Base-by-base conservation (phyloP, 306 rosid species). In the Vachellia pachyceras region DNA sequence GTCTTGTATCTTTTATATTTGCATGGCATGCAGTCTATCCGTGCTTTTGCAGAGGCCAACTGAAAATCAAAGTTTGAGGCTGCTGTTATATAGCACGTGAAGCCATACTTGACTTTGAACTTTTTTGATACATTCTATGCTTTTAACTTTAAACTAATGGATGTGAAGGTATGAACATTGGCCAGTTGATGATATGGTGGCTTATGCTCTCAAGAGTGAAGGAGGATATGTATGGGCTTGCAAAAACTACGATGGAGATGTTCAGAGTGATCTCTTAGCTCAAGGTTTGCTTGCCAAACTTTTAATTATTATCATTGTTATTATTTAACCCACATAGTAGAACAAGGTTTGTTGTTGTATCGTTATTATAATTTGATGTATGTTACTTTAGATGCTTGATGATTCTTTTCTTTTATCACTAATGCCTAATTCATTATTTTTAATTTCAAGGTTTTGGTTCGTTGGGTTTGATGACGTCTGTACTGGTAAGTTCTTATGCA, bases 391-490 rank as follows among this genome's bases (percentile, higher is more conserved):
- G 68, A 77, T 77, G 35, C 49, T 45, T n/a, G 5, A 61, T 13
- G 15, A 41, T 50, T 7, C 45, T 15, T 12, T 71, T 76, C 61
- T 54, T 54, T 66, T 69, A 63, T 75, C 73, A 85, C 83, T 82
- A 47, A 77, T 73, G 61, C 74, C 23, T 84, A 33, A 77, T 54
- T 7, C 81, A 50, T 76, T n/a, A n/a, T 47, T 85, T 20, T 70
- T 49, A 1, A 2, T 49, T 15, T 14, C 1, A 49, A 95, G 99
- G 99, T 72, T 95, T 95, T 81, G 99, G 99, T 82, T 95, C 99
- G 54, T 89, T 92, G 85, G 99, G 99, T 65, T 86, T 95, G 97
- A 95, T 95, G 99, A 93, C 99, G 39, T 95, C 99, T 80, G 99
- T 95, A 65, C 84, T 95, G 97, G 98, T 95, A 87, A 35, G 94